Evolutionary conservation across 2,329 filamentous ascomycete genomes (phyloP), one percentile per base, ranked within the genome.

Genomic region (Metarhizium rileyi): DNA sequence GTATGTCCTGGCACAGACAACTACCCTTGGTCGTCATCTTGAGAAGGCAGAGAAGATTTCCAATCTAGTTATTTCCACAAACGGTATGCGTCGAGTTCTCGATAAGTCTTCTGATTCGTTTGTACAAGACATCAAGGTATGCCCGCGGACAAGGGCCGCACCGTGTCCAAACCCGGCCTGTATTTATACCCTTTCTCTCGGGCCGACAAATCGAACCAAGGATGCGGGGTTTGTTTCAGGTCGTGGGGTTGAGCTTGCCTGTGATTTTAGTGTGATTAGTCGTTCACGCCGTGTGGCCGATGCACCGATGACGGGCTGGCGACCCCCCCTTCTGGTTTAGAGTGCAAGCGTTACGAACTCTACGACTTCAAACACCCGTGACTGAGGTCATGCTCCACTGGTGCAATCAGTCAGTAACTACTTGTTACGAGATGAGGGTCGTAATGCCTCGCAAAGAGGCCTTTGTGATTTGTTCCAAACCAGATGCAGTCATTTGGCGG

Each of bases 1-100:
- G 57, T 36, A 67, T 55, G 47, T 62, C 61, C 46, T 65, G 63
- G 52, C 66, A 69, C 59, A 66, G 62, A 58, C 66, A 69, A 55
- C 63, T 66, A 30, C 66, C 66, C 51, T 47, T 57, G 20, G 54
- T 59, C 16, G 57, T 47, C 54, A 47, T 50, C 8, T 28, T 12
- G 35, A 26, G 30, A 25, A 26, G 23, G 7, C 16, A 33, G n/a
- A 10, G 30, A 28, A 12, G 27, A 28, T 12, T 12, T 12, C 27
- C 27, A 8, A 28, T 1, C 1, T 36, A 16, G 12, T 36, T 36
- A n/a, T 22, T 25, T 42, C 38, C 38, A 42, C 14, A 42, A 42
- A 7, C 38, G 38, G 38, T 25, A 23, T 5, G 4, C 18, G 20
- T 25, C 35, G 1, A 56, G 60, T 35, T n/a, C 40, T 51, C 1